These are phyloP conservation scores for Petunia axillaris DNA, from an alignment of 257 asterid genomes.

Conservation along the genomic window DNA sequence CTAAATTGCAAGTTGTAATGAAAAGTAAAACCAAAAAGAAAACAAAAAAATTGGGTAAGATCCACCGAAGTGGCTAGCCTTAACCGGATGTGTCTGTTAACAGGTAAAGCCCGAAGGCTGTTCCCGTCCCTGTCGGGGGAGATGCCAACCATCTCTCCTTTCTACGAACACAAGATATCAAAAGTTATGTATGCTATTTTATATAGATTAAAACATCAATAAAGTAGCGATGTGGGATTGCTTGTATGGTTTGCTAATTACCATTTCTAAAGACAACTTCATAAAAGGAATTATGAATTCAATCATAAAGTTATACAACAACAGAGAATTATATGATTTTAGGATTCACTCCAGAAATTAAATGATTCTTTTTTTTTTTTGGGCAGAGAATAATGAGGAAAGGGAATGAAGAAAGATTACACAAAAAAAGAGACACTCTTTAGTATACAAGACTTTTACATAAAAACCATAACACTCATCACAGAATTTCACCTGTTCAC, in stretches of 20 bases:
- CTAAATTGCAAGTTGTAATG: background rate
- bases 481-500: background rate
- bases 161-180: conserved; percentile 17
- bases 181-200: no score
- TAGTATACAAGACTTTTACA: background rate
- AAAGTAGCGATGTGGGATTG: background rate
- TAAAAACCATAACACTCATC: conserved; percentile 18
- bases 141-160: conserved; percentile 55
- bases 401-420: background rate
- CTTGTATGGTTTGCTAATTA: background rate
- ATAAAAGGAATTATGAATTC: background rate
- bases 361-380: background rate
- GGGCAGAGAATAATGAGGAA: background rate
- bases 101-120: conserved; percentile 37
- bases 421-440: background rate
- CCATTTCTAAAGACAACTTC: background rate
- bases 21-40: background rate
- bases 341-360: background rate
- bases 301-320: background rate
- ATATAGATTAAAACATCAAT: accelerated
- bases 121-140: conserved; percentile 49
- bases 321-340: background rate
- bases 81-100: conserved; percentile 37
- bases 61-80: conserved; percentile 43
- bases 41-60: conserved; percentile 29